Base-by-base conservation (phyloP, 805 yeast genomes). In the Suhomyces sp. region DNA sequence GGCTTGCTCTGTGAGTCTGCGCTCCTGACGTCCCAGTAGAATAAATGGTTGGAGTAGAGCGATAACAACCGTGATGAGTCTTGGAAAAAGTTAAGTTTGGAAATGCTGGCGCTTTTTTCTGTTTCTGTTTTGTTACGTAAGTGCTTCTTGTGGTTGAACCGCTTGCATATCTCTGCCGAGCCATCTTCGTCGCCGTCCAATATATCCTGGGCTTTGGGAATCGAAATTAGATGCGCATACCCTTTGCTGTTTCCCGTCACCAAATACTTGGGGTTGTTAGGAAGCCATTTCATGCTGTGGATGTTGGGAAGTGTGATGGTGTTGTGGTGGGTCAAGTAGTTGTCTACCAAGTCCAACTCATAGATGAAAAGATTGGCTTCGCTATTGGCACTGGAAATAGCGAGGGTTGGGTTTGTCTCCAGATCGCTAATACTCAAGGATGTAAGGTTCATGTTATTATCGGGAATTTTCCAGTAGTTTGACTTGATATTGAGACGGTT, bases 161-260 rank as follows among this genome's bases (percentile, higher is more conserved):
- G 74, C 64, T 84, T 87, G 56, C 87, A 71, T 19, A 91, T 86
- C 65, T 85, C 90, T 0, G 97, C 97, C 51, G 79, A 73, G 23
- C 77, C 66, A 22, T 70, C 66, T 2, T 61, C 77, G 19, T 52
- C 63, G 10, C 51, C 60, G 5, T 70, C 72, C 27, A 51, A 58
- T 15, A 49, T 59, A 8, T 52, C 60, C 1, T 46, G 15, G 6
- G 81, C 70, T 46, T 77, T 80, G 1, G 96, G 94, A 7, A 90
- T 76, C 15, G 86, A 73, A 3, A 89, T 82, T 54, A 91, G 66
- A 67, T 92, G 89, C 0, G 85, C 89, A 51, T 80, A 71, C 1
- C 97, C 97, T 54, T 83, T 81, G 49, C 78, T 80, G 65, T 90
- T 94, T 9, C 96, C 97, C 0, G 96, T 79, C n/a, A 84, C 63